Evolutionary conservation across 441 rosid genomes (phyloP).

Genomic region (Pelargonium cotyledonis): DNA sequence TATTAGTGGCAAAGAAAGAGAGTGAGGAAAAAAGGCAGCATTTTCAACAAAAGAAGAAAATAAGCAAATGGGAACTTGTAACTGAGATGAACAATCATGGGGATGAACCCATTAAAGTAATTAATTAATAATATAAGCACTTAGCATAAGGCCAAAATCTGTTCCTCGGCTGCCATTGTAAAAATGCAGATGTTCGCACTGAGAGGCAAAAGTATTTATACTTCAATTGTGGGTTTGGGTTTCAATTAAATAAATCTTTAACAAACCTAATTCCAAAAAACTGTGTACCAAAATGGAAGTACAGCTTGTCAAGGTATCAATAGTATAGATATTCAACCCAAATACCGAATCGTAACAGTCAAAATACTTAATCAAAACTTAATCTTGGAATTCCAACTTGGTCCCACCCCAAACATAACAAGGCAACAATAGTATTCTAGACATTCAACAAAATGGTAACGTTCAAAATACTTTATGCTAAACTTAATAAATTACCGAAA

Average conservation of each 20-base stretch:
- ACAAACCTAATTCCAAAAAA: neutral
- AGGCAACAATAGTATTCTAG: conserved; percentile 5
- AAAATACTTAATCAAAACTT: neutral
- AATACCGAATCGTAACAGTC: neutral
- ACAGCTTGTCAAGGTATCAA: neutral
- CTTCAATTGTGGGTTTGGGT: neutral
- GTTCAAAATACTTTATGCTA: neutral
- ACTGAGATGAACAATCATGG: neutral
- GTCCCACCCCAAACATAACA: neutral
- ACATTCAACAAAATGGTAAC: neutral
- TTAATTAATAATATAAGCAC: conserved; percentile 1
- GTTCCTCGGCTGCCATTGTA: neutral
- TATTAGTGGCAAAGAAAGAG: neutral
- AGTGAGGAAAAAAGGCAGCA: neutral
- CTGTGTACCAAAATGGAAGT: neutral
- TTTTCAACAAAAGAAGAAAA: neutral
- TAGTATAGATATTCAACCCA: neutral
- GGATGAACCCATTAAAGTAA: neutral
- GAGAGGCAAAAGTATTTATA: neutral
- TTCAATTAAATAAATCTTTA: neutral
- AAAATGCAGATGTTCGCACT: neutral
- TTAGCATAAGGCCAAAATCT: neutral
- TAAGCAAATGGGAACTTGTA: neutral
- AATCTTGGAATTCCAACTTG: no score
- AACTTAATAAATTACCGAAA: neutral